Evolutionary conservation across 2,329 filamentous ascomycete genomes (phyloP).

Genomic region (Hymenoscyphus scutula): DNA sequence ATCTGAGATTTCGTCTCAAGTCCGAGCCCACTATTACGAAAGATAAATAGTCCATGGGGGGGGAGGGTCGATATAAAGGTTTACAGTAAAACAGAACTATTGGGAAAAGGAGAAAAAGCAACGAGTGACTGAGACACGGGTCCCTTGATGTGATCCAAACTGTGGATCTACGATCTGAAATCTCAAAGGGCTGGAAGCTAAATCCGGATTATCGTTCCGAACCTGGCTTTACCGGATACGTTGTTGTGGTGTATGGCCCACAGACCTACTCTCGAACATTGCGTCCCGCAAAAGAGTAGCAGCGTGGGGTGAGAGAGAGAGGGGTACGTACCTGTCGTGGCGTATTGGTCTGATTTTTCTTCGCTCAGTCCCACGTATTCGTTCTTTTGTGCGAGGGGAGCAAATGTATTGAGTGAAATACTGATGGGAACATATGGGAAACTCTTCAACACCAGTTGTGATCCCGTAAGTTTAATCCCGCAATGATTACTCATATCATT

Average conservation of each 20-base stretch:
- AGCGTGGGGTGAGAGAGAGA: not conserved
- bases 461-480: too few species aligned
- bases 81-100: not conserved
- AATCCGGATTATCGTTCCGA: not conserved
- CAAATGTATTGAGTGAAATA: too few species aligned
- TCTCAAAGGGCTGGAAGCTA: too few species aligned
- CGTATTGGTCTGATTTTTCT: not conserved
- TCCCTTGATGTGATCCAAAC: not conserved
- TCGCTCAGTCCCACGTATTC: not conserved
- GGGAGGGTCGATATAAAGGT: not conserved
- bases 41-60: not conserved
- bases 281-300: not conserved
- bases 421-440: too few species aligned
- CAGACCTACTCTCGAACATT: conserved; percentile 1
- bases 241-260: not conserved
- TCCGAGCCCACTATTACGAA: not conserved
- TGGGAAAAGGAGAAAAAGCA: too few species aligned
- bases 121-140: not conserved
- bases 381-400: not conserved
- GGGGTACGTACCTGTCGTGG: not conserved
- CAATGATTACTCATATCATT: too few species aligned
- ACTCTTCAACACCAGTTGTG: too few species aligned
- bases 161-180: not conserved
- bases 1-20: not conserved
- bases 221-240: not conserved